Evolutionary conservation across 2,329 filamentous ascomycete genomes (phyloP), one percentile per base, ranked within the genome.

Genomic region (Trichoderma sp.): DNA sequence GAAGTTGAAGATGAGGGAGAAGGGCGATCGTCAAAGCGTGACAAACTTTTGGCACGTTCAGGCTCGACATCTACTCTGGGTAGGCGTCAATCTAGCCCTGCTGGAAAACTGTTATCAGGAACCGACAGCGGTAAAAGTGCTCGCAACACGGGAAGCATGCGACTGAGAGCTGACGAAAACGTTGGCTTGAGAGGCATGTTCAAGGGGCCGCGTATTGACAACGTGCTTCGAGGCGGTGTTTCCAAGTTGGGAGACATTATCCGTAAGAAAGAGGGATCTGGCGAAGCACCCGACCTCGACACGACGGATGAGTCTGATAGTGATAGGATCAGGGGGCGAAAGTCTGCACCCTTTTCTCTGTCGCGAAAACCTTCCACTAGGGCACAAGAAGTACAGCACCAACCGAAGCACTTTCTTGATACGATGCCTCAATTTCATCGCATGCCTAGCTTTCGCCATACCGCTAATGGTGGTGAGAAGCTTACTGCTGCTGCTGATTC

Each of bases 131-230:
- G 36, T 26, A 72, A 66, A 62, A 34, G 30, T 5, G 26, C 63
- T 9, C 68, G 71, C 11, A 86, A 83, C 58, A 80, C 84, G 30
- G 84, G 84, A 23, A 90, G 87, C 76, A 75, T 86, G n/a, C 84
- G 82, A 26, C 79, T 82, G 20, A 83, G 78, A 28, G 43, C 73
- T 1, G 81, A 82, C 17, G 80, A 83, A 50, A 71, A 66, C 17
- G 70, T 77, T 55, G 78, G 81, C 15, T 64, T 82, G 17, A 88
- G 91, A 55, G 90, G 91, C 7, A 91, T 97, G 62, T 92, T 97
- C 81, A 95, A 94, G 81, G 91, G 90, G 3, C 88, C 90, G 64
- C 87, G 92, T 70, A 90, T 95, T 73, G 92, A 93, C 73, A 92
- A 89, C 34, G 86, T 93, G 34, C 88, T 97, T 58, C 86, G 87